Base-by-base conservation (phyloP, 2,329 filamentous ascomycete species). In the Xylaria sp. region DNA sequence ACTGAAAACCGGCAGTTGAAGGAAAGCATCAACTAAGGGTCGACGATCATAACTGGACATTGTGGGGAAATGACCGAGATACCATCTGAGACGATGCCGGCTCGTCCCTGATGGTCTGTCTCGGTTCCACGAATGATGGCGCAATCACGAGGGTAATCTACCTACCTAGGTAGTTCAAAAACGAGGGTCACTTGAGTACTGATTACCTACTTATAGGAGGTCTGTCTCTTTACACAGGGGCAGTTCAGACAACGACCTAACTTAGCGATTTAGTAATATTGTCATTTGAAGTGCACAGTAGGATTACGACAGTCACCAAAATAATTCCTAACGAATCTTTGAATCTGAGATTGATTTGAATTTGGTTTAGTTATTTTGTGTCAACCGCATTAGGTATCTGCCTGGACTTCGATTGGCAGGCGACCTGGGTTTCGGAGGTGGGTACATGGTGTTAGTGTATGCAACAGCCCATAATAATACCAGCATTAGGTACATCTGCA, bases 181-280 rank as follows among this genome's bases (percentile, higher is more conserved):
- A 41, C 7, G 45, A 30, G 50, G 20, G 30, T 57, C 50, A 62
- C 48, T 32, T 57, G 53, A n/a, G n/a, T 55, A 20, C n/a, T 25
- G 9, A 10, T 28, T 41, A 15, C 36, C 36, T 39, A 15, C 13
- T 5, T 15, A 15, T 12, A 2, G 20, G 13, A 25, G 23, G 4
- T 12, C 15, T 20, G 23, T 48, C 45, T 48, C 45, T 48, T 13
- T 25, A 5, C 45, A 18, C 13, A 28, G 13, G 23, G 45, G 23
- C 13, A 25, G 13, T 18, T 28, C 2, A 48, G 45, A 48, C 18
- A 48, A 48, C 15, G 41, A 45, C 39, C 18, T 45, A 20, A 13
- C 23, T 2, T 48, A 6, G 45, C 45, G 20, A 25, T 48, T 48
- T 25, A 48, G 25, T 48, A 4, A 28, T 48, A 13, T 25, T 9